A percentile compares a stretch with the other conserved stretches of the same genome.
These are phyloP conservation scores for Wickerhamomyces queroliae DNA, from an alignment of 805 yeast species.

Conservation along the genomic window DNA sequence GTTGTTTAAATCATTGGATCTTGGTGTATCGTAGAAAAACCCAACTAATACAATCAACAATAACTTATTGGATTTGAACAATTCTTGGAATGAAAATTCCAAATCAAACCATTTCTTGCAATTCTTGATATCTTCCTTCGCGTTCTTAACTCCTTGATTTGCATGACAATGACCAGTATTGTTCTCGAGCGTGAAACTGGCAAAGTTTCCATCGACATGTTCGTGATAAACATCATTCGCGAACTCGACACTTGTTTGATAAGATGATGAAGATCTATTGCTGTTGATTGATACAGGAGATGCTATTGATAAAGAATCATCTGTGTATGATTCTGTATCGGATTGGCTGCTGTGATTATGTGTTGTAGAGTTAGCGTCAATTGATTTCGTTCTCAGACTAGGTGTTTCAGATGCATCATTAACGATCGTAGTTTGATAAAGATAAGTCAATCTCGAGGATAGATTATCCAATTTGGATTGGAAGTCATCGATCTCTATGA, in stretches of 20 bases:
- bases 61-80: constrained; percentile 15
- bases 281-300: background rate
- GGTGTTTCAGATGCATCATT: background rate
- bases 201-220: too few species aligned
- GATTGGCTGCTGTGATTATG: too few species aligned
- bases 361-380: too few species aligned
- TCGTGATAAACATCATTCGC: too few species aligned
- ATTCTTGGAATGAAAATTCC: constrained; percentile 8
- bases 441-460: constrained; percentile 1
- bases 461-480: constrained; percentile 5
- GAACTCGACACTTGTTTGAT: too few species aligned
- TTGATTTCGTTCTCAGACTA: background rate
- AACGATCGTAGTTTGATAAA: background rate
- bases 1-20: background rate
- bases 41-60: constrained; percentile 11
- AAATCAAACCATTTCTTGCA: constrained; percentile 11
- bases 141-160: constrained; percentile 9
- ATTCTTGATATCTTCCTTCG: constrained; percentile 2
- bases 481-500: constrained; percentile 2
- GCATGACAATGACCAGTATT: constrained; percentile 9
- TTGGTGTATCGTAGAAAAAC: constrained; percentile 6
- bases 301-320: background rate
- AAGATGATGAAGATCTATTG: too few species aligned
- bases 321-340: background rate
- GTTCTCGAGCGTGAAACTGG: too few species aligned